Evolutionary conservation across 768 basidiomycete genomes (phyloP), one percentile per base, ranked within the genome.

Genomic region (Brasilioporus rufonigricans): DNA sequence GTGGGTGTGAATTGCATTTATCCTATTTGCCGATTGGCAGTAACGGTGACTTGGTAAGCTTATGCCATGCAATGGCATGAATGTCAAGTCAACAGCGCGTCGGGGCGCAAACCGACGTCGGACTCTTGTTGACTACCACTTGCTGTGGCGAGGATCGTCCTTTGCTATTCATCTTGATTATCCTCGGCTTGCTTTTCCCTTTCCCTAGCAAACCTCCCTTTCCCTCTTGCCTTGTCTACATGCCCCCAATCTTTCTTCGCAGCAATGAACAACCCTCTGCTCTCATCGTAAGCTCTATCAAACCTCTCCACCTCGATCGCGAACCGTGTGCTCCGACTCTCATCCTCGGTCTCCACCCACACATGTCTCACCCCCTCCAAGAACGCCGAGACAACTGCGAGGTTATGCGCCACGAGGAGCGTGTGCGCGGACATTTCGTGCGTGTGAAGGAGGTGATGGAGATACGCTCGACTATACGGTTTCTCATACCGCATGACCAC

Each of bases 391-490:
- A 91, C 71, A 1, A 93, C 79, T 1, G 80, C 66, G 27, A 91
- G 74, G 60, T 94, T 95, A 68, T 95, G 93, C 71, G 84, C 76
- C 12, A 77, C 78, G 18, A 94, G 79, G 23, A 93, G 68, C 5
- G 89, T 65, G 60, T 94, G 90, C 1, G 90, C 86, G 0, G 86
- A 83, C 92, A 95, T 93, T 68, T 95, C 93, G 69, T 94, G 93
- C 7, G 92, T 92, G 48, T 87, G 85, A 33, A 93, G 73, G 14
- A 95, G 80, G 61, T 95, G 92, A 65, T 95, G 91, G 29, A 92
- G 48, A 60, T 94, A 95, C 3, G 88, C 87, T 14, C 79, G 76
- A 5, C 77, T 57, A 58, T 73, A 74, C 2, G 76, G 69, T 1
- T 73, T 71, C 24, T 64, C 65, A 47, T 69, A 67, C 47, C 18